A percentile compares a stretch with the other conserved stretches of the same genome.
Conservation (phyloP, 2,329 filamentous ascomycete species). For the Claviceps sp. region DNA sequence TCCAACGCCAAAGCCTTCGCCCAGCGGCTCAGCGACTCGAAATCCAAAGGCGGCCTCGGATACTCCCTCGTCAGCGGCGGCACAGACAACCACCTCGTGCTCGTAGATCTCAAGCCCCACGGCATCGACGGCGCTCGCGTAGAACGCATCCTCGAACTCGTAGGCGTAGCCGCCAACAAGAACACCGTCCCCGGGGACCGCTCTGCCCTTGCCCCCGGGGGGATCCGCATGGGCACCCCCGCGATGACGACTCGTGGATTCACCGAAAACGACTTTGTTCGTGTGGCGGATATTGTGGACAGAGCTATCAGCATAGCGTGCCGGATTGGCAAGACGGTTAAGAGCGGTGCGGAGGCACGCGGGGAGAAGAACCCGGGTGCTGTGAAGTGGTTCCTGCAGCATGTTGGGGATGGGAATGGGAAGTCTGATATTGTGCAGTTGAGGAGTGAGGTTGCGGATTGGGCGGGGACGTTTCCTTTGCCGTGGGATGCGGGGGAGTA, state of each 20-base stretch:
- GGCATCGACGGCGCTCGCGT: constrained; percentile 79
- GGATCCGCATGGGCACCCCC: constrained; percentile 85
- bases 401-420: constrained; percentile 52
- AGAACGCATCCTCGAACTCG: constrained; percentile 79
- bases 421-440: constrained; percentile 61
- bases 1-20: constrained; percentile 84
- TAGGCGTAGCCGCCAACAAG: constrained; percentile 97
- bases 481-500: constrained; percentile 41
- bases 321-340: constrained; percentile 59
- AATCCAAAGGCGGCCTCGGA: constrained; percentile 63
- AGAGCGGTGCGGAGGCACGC: constrained; percentile 53
- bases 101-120: constrained; percentile 82
- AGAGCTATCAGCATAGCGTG: constrained; percentile 68
- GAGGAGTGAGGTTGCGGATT: constrained; percentile 61
- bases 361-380: constrained; percentile 52
- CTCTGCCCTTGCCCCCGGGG: constrained; percentile 84
- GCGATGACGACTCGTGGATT: constrained; percentile 98
- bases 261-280: constrained; percentile 71
- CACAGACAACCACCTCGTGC: constrained; percentile 93
- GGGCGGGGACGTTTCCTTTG: constrained; percentile 61
- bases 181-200: constrained; percentile 95
- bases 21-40: constrained; percentile 47
- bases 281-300: constrained; percentile 76
- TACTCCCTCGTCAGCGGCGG: constrained; percentile 88
- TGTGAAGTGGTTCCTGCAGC: constrained; percentile 54